A percentile compares a stretch with the other conserved stretches of the same genome.
Evolutionary conservation across 192 early-diverging fungal species (phyloP).

Genomic region (Podila clonocystis): DNA sequence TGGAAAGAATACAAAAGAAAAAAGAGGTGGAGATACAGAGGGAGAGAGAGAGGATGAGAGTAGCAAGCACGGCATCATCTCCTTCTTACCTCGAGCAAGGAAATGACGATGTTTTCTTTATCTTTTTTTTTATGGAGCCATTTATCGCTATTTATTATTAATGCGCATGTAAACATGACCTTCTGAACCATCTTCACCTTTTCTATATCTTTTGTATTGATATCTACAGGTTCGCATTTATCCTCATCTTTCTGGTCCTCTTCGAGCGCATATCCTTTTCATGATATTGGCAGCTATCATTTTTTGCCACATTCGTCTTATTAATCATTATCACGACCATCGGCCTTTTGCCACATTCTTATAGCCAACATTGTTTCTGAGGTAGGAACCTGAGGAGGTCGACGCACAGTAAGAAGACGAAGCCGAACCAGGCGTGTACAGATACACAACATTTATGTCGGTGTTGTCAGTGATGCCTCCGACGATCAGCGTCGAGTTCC

Average conservation of each 20-base stretch:
- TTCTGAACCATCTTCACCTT: conserved; percentile 6
- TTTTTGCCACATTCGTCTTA: not conserved
- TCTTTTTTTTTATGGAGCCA: not conserved
- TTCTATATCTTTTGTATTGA: not conserved
- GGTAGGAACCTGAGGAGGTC: not conserved
- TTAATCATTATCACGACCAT: not conserved
- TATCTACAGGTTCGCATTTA: not conserved
- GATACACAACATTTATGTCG: conserved; percentile 17
- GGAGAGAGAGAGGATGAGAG: not conserved
- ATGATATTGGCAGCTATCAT: not conserved
- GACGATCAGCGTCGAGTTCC: conserved; percentile 10
- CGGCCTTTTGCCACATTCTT: not conserved
- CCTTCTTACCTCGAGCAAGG: not conserved
- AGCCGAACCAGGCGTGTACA: conserved; percentile 10
- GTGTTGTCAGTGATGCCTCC: conserved; percentile 13
- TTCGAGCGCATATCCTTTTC: not conserved
- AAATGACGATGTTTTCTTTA: not conserved
- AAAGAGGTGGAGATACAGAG: not conserved
- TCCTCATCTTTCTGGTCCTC: not conserved
- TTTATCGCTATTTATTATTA: not conserved
- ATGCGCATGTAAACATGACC: not conserved
- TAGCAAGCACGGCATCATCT: conserved; percentile 3
- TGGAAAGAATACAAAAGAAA: not conserved
- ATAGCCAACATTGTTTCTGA: too few species aligned
- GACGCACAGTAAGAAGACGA: not conserved